These are phyloP conservation scores for Fusarium verticillioides DNA, from an alignment of 2,329 filamentous ascomycete species.

Conservation along the genomic window DNA sequence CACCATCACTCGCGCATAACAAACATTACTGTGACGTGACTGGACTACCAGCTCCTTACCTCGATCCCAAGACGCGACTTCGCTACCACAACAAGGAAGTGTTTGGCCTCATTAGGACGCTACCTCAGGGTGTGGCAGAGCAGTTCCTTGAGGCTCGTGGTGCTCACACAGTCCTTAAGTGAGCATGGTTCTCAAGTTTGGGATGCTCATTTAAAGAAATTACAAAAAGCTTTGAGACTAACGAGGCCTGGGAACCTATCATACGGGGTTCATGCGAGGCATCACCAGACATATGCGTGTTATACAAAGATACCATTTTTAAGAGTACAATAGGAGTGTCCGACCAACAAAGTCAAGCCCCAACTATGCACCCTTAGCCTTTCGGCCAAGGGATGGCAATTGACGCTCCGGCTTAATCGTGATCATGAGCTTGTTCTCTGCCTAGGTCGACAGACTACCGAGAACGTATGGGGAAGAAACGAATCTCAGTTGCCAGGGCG, in stretches of 20 bases:
- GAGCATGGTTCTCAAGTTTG: conserved; percentile 45
- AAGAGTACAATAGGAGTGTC: conserved; percentile 61
- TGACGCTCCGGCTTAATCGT: conserved; percentile 99
- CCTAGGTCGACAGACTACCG: conserved; percentile 82
- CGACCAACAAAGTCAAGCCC: conserved; percentile 95
- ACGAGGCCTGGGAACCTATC: background rate
- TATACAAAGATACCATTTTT: conserved; percentile 12
- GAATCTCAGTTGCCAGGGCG: conserved; percentile 71
- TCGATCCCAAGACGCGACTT: conserved; percentile 93
- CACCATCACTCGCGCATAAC: conserved; percentile 85
- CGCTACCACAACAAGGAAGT: conserved; percentile 94
- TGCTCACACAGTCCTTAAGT: conserved; percentile 94
- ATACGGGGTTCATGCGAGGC: background rate
- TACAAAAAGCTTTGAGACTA: background rate
- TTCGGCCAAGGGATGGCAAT: conserved; percentile 82
- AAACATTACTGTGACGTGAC: conserved; percentile 97
- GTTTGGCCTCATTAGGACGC: conserved; percentile 81
- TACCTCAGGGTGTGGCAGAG: conserved; percentile 87
- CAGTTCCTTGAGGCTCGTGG: conserved; percentile 89
- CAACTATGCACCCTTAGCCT: conserved; percentile 87
- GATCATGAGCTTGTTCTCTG: conserved; percentile 79
- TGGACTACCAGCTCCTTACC: conserved; percentile 88
- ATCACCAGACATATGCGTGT: conserved; percentile 8
- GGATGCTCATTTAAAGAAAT: conserved; percentile 10
- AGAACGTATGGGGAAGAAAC: conserved; percentile 72